Conservation (phyloP, 306 rosid genomes). For the Rubus parviflorus region DNA sequence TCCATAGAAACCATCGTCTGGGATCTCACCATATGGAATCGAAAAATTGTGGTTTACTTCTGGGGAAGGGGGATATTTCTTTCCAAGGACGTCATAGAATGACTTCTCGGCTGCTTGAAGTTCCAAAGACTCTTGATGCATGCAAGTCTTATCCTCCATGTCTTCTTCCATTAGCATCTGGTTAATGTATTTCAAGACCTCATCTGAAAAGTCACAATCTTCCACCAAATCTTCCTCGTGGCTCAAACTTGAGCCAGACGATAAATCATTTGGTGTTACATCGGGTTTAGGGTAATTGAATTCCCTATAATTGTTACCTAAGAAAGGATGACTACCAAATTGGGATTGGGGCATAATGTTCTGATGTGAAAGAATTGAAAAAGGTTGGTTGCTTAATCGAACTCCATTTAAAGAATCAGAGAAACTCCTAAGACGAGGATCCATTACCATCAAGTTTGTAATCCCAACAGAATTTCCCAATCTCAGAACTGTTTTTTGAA, state of each 20-base stretch:
- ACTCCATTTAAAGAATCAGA: slow-evolving; percentile 44
- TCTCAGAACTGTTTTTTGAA: slow-evolving; percentile 16
- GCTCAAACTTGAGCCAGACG: slow-evolving; percentile 40
- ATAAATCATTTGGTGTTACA: slow-evolving; percentile 31
- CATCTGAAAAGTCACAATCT: slow-evolving; percentile 91
- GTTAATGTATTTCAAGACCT: slow-evolving; percentile 68
- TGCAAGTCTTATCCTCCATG: slow-evolving; percentile 79
- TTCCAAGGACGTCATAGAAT: slow-evolving; percentile 82
- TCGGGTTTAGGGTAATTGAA: slow-evolving; percentile 42
- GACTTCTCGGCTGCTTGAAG: slow-evolving; percentile 92
- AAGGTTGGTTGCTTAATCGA: slow-evolving; percentile 44
- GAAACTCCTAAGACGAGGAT: slow-evolving; percentile 41
- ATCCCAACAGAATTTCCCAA: slow-evolving; percentile 23
- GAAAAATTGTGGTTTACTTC: slow-evolving; percentile 28
- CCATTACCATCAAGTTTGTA: slow-evolving; percentile 46
- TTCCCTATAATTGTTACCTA: slow-evolving; percentile 38
- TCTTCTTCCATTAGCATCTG: slow-evolving; percentile 99
- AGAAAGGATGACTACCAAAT: slow-evolving; percentile 30
- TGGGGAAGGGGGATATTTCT: slow-evolving; percentile 73
- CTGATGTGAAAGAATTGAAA: slow-evolving; percentile 43
- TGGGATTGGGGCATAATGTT: slow-evolving; percentile 34
- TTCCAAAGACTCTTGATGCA: slow-evolving; percentile 89
- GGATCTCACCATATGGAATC: slow-evolving; percentile 38
- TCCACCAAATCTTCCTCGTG: slow-evolving; percentile 71
- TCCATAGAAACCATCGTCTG: slow-evolving; percentile 33